Percentiles rank a stretch among this genome's conserved stretches.
These are phyloP conservation scores for Pittosporum tobira DNA, from an alignment of 129 eudicot genomes.

Conservation along the genomic window DNA sequence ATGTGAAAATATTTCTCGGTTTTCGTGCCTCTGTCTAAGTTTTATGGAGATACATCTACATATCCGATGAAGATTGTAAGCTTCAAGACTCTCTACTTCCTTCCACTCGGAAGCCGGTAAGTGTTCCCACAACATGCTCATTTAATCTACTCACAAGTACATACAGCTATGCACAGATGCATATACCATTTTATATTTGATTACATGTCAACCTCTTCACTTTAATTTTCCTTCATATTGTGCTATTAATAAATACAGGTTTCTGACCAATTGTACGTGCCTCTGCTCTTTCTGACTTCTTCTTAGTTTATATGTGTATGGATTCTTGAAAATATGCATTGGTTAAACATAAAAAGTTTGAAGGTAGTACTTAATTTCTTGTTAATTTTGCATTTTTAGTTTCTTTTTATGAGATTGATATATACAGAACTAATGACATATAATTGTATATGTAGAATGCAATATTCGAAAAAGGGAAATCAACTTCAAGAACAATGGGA, in stretches of 20 bases:
- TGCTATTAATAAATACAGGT: background rate
- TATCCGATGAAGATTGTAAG: background rate
- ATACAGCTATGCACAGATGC: slow-evolving; percentile 2
- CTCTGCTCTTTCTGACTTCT: background rate
- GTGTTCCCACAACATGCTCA: background rate
- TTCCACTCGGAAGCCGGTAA: slow-evolving; percentile 25
- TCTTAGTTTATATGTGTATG: background rate
- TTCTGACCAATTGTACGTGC: background rate
- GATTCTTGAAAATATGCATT: background rate
- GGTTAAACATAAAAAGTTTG: slow-evolving; percentile 3
- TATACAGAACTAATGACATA: slow-evolving; percentile 1
- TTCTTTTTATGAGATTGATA: background rate
- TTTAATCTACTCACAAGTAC: slow-evolving; percentile 4
- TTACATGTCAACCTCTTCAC: background rate
- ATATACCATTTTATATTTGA: background rate
- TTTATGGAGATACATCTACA: background rate
- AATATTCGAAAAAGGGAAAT: slow-evolving; percentile 2
- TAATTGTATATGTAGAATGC: slow-evolving; percentile 17
- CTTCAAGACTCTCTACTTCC: slow-evolving; percentile 16
- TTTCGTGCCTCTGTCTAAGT: slow-evolving; percentile 17
- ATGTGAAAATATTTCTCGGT: slow-evolving; percentile 39
- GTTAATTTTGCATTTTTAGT: background rate
- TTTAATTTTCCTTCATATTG: background rate
- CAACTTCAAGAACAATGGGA: slow-evolving; percentile 39
- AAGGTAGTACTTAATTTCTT: slow-evolving; percentile 1